These are phyloP conservation scores for Coemansia asiatica DNA, from an alignment of 192 early-diverging fungal species.

Conservation along the genomic window DNA sequence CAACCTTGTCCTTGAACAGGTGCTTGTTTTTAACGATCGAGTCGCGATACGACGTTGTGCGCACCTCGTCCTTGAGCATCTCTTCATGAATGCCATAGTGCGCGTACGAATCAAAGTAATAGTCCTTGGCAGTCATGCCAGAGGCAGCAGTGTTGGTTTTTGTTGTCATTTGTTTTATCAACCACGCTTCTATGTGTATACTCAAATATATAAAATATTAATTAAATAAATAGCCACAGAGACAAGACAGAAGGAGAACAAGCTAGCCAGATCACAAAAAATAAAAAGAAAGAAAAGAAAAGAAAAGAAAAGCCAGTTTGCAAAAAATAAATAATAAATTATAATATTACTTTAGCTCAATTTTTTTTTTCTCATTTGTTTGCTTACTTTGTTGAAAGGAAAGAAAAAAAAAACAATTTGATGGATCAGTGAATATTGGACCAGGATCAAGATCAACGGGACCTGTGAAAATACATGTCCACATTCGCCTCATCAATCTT, in stretches of 20 bases:
- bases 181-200: not conserved
- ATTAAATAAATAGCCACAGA: not conserved
- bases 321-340: not conserved
- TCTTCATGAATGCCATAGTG: constrained; percentile 94
- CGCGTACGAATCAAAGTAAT: constrained; percentile 99
- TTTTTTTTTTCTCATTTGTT: not conserved
- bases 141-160: constrained; percentile 11
- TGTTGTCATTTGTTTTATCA: constrained; percentile 10
- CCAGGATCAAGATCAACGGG: too few relatives aligned
- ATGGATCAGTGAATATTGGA: too few relatives aligned
- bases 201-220: not conserved
- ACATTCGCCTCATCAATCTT: too few relatives aligned
- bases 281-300: not conserved
- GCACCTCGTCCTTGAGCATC: constrained; percentile 98
- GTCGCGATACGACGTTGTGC: constrained; percentile 90
- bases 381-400: not conserved
- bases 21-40: constrained; percentile 95
- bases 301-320: not conserved
- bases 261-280: too few relatives aligned
- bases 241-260: not conserved
- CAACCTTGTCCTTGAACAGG: constrained; percentile 95
- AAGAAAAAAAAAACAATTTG: too few relatives aligned
- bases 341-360: not conserved
- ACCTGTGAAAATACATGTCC: too few relatives aligned
- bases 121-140: constrained; percentile 64